Base-by-base conservation (phyloP, 345 rosid species). In the Brassica carinata region DNA sequence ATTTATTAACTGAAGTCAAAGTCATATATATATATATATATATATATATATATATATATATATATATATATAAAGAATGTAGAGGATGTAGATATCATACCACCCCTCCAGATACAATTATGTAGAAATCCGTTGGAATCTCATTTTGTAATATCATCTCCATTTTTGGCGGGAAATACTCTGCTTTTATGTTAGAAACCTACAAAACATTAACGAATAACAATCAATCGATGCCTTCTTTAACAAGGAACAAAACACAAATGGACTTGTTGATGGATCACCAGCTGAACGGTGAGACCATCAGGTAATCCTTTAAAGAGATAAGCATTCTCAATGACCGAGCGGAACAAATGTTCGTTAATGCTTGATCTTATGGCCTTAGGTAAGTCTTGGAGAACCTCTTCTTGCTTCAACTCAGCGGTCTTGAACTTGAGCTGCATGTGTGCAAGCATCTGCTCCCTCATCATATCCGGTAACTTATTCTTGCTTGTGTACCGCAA, bases 381-480 rank as follows among this genome's bases (percentile, higher is more conserved):
- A 0, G 99, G 98, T 30, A 96, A 86, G 80, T 89, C 90, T 64
- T 90, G 87, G 2, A 96, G 84, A 67, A 93, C 94, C 80, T 86
- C 93, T 80, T 95, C 97, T 80, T 95, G 99, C 76, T 91, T 88
- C 43, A 95, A 69, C 83, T 95, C 96, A 0, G 88, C 93, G 6
- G 94, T 93, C 82, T 88, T 91, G 91, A 96, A 96, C 84, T 87
- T 96, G 64, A 96, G 97, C 71, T 91, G 94, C 90, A 91, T 89
- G 76, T 96, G 96, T n/a, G 96, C 91, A 84, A 93, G 84, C 96
- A 93, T 91, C 74, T 96, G 99, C 83, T 93, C 96, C 71, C 86
- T 90, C 84, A 95, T 71, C 53, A 91, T 85, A 78, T 91, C 94
- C 1, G 99, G 99, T 18, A 95, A 86, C 80, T 91, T 76, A 15